Evolutionary conservation across 805 yeast genomes (phyloP).

Genomic region (Yarrowia alimentaria): DNA sequence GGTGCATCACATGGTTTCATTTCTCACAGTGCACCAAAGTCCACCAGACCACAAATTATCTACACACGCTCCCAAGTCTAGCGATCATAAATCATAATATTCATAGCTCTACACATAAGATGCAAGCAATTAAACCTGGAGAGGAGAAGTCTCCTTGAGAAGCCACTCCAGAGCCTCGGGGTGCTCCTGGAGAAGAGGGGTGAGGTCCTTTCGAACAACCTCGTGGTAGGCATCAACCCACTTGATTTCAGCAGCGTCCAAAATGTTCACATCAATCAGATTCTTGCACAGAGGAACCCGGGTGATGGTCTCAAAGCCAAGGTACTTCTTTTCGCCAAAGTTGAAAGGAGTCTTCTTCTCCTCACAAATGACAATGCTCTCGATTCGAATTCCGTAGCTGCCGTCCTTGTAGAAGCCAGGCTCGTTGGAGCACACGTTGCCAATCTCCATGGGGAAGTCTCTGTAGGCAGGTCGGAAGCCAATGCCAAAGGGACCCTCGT

Average conservation of each 20-base stretch:
- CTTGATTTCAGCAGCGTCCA: conserved; percentile 58
- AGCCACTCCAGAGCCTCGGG: conserved; percentile 69
- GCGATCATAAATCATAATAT: too few species aligned
- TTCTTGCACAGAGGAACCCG: conserved; percentile 77
- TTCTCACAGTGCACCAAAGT: too few species aligned
- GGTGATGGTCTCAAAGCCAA: conserved; percentile 80
- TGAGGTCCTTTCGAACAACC: conserved; percentile 53
- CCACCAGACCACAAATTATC: too few species aligned
- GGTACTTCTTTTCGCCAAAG: conserved; percentile 57
- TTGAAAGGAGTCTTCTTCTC: conserved; percentile 44
- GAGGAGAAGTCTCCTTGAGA: conserved; percentile 56
- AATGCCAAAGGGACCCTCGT: conserved; percentile 90
- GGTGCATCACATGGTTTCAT: too few species aligned
- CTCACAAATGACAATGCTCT: conserved; percentile 68
- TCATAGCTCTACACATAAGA: too few species aligned
- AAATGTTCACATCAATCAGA: conserved; percentile 60
- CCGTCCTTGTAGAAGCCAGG: conserved; percentile 93
- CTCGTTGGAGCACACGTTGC: conserved; percentile 83
- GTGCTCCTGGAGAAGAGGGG: conserved; percentile 53
- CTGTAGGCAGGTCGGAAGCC: conserved; percentile 52
- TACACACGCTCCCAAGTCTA: too few species aligned
- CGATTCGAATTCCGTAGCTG: conserved; percentile 86
- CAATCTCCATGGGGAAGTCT: conserved; percentile 54
- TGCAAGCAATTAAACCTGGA: too few species aligned
- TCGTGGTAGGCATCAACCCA: conserved; percentile 72